These are phyloP conservation scores for Neurospora sp. DNA, from an alignment of 495 filamentous ascomycete species.

Conservation along the genomic window DNA sequence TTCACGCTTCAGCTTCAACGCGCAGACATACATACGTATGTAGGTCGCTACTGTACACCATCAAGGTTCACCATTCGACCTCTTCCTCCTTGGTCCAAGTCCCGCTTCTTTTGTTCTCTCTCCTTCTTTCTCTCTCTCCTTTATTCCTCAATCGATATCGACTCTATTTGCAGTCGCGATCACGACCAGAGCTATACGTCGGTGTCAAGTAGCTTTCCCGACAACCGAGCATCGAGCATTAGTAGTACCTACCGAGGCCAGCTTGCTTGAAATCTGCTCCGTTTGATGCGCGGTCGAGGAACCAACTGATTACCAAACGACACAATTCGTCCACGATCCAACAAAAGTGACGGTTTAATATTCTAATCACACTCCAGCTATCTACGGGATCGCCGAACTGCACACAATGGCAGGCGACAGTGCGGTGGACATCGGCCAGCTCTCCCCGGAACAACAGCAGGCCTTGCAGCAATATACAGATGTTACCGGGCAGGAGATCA, in stretches of 20 bases:
- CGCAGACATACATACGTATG: neutral
- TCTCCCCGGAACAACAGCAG: slow-evolving; percentile 64
- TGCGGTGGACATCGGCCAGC: slow-evolving; percentile 52
- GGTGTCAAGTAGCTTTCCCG: neutral
- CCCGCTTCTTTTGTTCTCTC: neutral
- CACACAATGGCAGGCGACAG: slow-evolving; percentile 23
- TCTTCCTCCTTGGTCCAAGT: neutral
- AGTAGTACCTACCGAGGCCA: neutral
- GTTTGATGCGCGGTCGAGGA: neutral
- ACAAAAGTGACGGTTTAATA: neutral
- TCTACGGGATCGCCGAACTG: neutral
- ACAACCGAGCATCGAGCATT: neutral
- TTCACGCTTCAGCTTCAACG: neutral
- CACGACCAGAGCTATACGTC: neutral
- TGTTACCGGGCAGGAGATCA: slow-evolving; percentile 72
- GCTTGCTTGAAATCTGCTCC: neutral
- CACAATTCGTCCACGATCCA: neutral
- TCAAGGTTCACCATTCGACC: neutral
- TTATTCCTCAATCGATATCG: neutral
- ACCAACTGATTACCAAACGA: neutral
- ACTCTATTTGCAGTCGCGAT: neutral
- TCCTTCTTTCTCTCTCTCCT: neutral
- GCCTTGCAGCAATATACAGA: slow-evolving; percentile 79
- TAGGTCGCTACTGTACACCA: neutral
- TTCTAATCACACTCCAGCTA: neutral